These are phyloP conservation scores for Globisporangium heterothallicum DNA, from an alignment of 352 stramenopile species.

Conservation along the genomic window DNA sequence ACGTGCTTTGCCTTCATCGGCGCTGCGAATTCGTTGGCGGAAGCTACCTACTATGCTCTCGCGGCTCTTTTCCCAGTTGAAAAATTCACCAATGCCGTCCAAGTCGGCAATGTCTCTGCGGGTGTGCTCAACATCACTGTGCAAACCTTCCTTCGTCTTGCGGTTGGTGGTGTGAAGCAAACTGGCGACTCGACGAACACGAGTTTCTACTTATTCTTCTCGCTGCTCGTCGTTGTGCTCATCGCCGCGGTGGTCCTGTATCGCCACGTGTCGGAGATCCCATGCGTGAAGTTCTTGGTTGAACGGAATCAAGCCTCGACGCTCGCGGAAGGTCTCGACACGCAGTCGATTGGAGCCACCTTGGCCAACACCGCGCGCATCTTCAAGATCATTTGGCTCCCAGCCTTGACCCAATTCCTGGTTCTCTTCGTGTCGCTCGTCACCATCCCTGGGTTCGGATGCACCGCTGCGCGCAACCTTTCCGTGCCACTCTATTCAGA, in stretches of 20 bases:
- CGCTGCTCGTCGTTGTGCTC: conserved; percentile 42
- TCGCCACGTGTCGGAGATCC: conserved; percentile 23
- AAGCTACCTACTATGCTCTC: conserved; percentile 57
- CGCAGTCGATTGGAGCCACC: conserved; percentile 22
- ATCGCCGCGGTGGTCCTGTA: conserved; percentile 43
- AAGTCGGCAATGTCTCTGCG: conserved; percentile 51
- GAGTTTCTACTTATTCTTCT: conserved; percentile 64
- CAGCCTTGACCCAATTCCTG: conserved; percentile 41
- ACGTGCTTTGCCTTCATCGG: conserved; percentile 46
- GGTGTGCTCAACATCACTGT: conserved; percentile 57
- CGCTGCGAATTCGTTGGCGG: conserved; percentile 47
- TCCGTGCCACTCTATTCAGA: conserved; percentile 17
- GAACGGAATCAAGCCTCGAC: conserved; percentile 35
- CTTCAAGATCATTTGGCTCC: conserved; percentile 42
- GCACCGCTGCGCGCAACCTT: conserved; percentile 30
- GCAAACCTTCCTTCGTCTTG: conserved; percentile 42
- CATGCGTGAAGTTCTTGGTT: conserved; percentile 46
- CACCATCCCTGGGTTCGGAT: conserved; percentile 53
- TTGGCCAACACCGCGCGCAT: conserved; percentile 42
- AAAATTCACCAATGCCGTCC: conserved; percentile 64
- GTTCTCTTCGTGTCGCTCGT: conserved; percentile 57
- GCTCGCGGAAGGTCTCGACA: conserved; percentile 24
- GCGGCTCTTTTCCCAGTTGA: conserved; percentile 54
- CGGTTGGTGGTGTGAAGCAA: conserved; percentile 36
- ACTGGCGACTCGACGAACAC: conserved; percentile 27